These are phyloP conservation scores for Fusarium metavorans DNA, from an alignment of 2,329 filamentous ascomycete species.

Conservation along the genomic window DNA sequence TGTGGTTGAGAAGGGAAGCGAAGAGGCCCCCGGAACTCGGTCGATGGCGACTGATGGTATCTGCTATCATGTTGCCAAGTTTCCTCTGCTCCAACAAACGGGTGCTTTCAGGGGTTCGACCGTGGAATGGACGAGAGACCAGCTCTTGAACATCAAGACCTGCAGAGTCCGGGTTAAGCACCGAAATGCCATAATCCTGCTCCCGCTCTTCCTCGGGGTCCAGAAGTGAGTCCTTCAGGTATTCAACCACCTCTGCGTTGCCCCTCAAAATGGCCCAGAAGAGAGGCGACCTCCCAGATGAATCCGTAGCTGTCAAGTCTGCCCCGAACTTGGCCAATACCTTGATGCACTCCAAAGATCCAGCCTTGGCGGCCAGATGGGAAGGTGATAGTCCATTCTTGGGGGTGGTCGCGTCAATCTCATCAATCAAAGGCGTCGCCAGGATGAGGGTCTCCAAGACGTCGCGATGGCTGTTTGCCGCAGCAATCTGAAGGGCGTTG, in stretches of 20 bases:
- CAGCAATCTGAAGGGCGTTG: conserved; percentile 41
- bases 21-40: conserved; percentile 12
- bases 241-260: conserved; percentile 27
- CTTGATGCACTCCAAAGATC: conserved; percentile 36
- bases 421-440: conserved; percentile 16
- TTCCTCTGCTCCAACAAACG: neutral
- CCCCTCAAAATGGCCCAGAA: conserved; percentile 24
- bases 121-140: neutral
- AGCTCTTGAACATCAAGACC: conserved; percentile 1
- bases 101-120: neutral
- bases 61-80: conserved; percentile 31
- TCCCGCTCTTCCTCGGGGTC: conserved; percentile 3
- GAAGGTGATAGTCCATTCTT: conserved; percentile 27
- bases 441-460: conserved; percentile 27
- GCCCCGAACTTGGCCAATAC: conserved; percentile 20
- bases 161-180: neutral
- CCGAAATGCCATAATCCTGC: conserved; percentile 14
- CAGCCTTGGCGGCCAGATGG: conserved; percentile 34
- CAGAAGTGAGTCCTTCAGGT: conserved; percentile 22
- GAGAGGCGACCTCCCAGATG: conserved; percentile 32
- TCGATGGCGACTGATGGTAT: conserved; percentile 22
- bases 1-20: conserved; percentile 20
- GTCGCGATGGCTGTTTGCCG: conserved; percentile 22
- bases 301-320: conserved; percentile 28
- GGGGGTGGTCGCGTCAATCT: conserved; percentile 20